Base-by-base conservation (phyloP, 2,329 filamentous ascomycete genomes). In the Alternaria ventricosa region DNA sequence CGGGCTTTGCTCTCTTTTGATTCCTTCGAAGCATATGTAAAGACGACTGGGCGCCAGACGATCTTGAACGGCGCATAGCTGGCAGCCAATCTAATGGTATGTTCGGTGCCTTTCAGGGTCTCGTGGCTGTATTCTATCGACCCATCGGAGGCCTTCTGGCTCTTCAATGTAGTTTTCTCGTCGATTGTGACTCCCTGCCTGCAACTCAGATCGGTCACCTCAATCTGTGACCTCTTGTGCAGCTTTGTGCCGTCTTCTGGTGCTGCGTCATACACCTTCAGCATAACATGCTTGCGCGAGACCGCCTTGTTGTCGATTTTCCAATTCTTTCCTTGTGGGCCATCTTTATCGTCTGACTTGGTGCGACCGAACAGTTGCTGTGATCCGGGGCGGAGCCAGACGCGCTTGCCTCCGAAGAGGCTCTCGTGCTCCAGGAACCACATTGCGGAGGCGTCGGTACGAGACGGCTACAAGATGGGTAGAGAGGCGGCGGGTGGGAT, bases 331-430 rank as follows among this genome's bases (percentile, higher is more conserved):
- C 60, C 61, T 22, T 75, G 75, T 27, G 76, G 85, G 71, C 43
- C 46, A 23, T 75, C 70, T 46, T 73, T 68, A 22, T 75, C 74
- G 88, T 89, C 84, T 73, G 91, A 86, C 67, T 86, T 87, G 41
- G 92, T 94, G 67, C 95, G 89, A 60, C 95, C 95, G 77, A 97
- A 92, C 20, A 97, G 86, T 78, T 96, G 95, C 71, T 88, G 89
- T 77, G 93, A 93, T 55, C 94, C 94, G 2, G 94, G 94, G 61
- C 91, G 89, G 65, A 97, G 85, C 94, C 94, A 97, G 70, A 94
- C 84, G 73, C 88, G 89, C 79, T 89, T 92, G 64, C 85, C 84
- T 61, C 83, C 81, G 60, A 89, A 86, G 56, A 85, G 82, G 63
- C 86, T 82, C 44, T 87, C 83, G 71, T 86, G 87, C 71, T 89